Percentiles rank a stretch among this genome's conserved stretches.
Evolutionary conservation across 1,139 yeast genomes (phyloP).

Genomic region (Debaryomyces subglobosus): DNA sequence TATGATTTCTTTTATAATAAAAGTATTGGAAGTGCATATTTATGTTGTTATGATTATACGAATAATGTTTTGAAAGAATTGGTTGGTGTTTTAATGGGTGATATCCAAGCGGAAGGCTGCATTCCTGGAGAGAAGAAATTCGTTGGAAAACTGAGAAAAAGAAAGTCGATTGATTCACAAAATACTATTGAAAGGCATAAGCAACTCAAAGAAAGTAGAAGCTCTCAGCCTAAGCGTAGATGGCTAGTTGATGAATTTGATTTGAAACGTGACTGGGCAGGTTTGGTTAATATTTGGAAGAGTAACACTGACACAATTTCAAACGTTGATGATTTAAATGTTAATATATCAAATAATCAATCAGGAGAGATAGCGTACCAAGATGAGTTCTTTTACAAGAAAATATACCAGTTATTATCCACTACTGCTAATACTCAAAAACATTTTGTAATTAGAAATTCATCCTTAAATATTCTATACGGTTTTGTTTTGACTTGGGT

Average conservation of each 20-base stretch:
- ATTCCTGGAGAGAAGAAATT: conserved; percentile 58
- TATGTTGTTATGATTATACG: conserved; percentile 67
- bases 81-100: conserved; percentile 60
- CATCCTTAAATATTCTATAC: conserved; percentile 57
- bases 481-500: conserved; percentile 66
- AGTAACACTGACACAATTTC: conserved; percentile 24
- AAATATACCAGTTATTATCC: conserved; percentile 35
- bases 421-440: conserved; percentile 34
- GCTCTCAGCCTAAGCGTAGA: conserved; percentile 39
- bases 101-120: conserved; percentile 52
- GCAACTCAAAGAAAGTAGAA: conserved; percentile 16
- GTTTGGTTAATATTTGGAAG: conserved; percentile 47
- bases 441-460: conserved; percentile 64
- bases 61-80: conserved; percentile 52
- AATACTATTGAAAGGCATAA: conserved; percentile 6
- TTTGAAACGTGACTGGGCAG: conserved; percentile 53
- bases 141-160: conserved; percentile 28
- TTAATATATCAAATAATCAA: neutral
- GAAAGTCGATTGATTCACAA: conserved; percentile 17
- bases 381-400: conserved; percentile 33
- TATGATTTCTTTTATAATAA: conserved; percentile 62
- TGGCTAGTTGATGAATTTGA: conserved; percentile 69
- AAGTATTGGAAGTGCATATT: conserved; percentile 58
- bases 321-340: conserved; percentile 4
- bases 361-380: conserved; percentile 26